Evolutionary conservation across 768 basidiomycete genomes (phyloP).

Genomic region (Tylopilus subfusipes): DNA sequence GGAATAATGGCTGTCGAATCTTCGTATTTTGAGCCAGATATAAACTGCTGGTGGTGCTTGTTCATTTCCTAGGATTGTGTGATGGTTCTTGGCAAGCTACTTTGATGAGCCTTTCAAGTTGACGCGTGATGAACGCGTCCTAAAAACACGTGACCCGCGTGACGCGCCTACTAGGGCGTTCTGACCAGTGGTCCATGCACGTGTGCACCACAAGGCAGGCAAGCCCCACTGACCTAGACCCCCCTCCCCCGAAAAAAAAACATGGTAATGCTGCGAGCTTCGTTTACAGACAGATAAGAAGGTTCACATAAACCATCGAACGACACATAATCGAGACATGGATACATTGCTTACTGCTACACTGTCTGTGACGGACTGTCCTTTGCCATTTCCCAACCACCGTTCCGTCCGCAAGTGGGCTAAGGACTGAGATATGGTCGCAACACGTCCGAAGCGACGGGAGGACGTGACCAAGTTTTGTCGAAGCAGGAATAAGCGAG

Average conservation of each 20-base stretch:
- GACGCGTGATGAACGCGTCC: conserved; percentile 7
- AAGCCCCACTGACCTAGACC: neutral
- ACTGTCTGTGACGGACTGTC: neutral
- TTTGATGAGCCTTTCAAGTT: neutral
- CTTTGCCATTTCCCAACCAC: neutral
- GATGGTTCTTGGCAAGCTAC: neutral
- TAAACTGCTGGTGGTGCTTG: neutral
- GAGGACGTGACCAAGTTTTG: conserved; percentile 6
- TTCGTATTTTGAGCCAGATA: neutral
- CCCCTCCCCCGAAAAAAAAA: too few relatives aligned
- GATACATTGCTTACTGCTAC: neutral
- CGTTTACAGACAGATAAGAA: neutral
- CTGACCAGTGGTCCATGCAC: too few relatives aligned
- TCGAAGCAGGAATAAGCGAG: conserved; percentile 29
- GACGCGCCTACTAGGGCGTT: too few relatives aligned
- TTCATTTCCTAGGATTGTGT: neutral
- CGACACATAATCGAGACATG: neutral
- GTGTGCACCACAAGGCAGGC: neutral
- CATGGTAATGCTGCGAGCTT: neutral
- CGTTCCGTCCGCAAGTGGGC: neutral
- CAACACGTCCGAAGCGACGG: conserved; percentile 10
- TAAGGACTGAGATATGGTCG: conserved; percentile 15
- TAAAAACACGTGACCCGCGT: conserved; percentile 14
- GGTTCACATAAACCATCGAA: neutral
- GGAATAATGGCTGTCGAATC: conserved; percentile 9